Base-by-base conservation (phyloP, 2,329 filamentous ascomycete species). In the Epichloe typhina region DNA sequence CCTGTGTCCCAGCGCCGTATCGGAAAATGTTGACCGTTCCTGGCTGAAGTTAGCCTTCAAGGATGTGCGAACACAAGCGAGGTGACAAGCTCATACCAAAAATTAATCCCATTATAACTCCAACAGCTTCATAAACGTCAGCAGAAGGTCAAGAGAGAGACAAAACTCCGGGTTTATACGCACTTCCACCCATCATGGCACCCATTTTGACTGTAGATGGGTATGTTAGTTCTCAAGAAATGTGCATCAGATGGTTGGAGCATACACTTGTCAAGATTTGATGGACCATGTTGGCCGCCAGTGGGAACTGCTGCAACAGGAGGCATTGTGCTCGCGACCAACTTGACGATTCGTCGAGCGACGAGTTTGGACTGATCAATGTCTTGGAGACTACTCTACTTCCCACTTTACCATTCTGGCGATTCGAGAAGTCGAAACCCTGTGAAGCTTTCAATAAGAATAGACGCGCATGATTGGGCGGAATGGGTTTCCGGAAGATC, bases 151-250 rank as follows among this genome's bases (percentile, higher is more conserved):
- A 45, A 35, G 23, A 44, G 49, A 35, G 36, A 6, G 11, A 4
- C 8, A 35, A 36, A 41, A 47, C 2, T 12, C n/a, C 35, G 21
- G n/a, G 43, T 38, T 49, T 48, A 4, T 49, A 80, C 89, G 62
- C 86, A 97, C 91, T 94, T 67, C 89, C 88, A 60, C 93, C 93
- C 89, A 97, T 97, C 84, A 98, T 84, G 56, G 86, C 89, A 61
- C 93, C 93, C 89, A 97, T 96, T 76, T 95, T 96, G 44, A 68
- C 66, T 68, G 46, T 26, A 50, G 36, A 50, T 21, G 17, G 46
- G 36, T 23, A 17, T 38, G 43, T 53, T 37, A 53, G 52, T 19
- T n/a, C 9, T 35, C 19, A 11, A 21, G 15, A n/a, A 38, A n/a
- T 13, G 39, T 33, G 15, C 41, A 17, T 11, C 3, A 8, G 13